These are phyloP conservation scores for Trichoderma citrinoviride DNA, from an alignment of 2,329 filamentous ascomycete genomes.

Conservation along the genomic window DNA sequence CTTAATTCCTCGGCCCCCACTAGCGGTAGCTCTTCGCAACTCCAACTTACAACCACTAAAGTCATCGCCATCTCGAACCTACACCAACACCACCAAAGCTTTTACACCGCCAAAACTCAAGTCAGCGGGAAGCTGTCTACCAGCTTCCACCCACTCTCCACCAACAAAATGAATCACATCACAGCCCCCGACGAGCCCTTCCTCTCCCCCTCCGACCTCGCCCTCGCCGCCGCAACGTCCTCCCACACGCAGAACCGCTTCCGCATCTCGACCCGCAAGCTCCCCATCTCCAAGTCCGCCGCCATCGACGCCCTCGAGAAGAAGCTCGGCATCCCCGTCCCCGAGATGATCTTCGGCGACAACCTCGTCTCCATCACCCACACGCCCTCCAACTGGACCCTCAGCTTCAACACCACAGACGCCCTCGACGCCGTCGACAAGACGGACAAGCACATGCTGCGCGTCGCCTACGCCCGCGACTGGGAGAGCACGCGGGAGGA, in stretches of 20 bases:
- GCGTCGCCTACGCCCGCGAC: conserved; percentile 86
- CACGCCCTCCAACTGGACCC: conserved; percentile 68
- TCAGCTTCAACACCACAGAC: conserved; percentile 81
- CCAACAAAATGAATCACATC: conserved; percentile 39
- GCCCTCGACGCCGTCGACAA: conserved; percentile 92
- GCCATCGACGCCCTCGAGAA: conserved; percentile 84
- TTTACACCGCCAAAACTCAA: neutral
- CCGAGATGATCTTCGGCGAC: conserved; percentile 99
- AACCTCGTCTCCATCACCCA: conserved; percentile 79
- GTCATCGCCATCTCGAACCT: too few species aligned
- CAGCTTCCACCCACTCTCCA: conserved; percentile 3
- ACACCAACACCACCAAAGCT: too few species aligned
- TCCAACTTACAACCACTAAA: too few species aligned
- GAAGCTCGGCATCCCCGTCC: conserved; percentile 78
- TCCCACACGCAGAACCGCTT: conserved; percentile 63
- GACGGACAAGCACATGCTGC: conserved; percentile 84
- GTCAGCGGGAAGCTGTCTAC: conserved; percentile 6
- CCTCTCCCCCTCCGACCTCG: conserved; percentile 43
- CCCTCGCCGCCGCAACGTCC: conserved; percentile 53
- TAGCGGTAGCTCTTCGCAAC: too few species aligned
- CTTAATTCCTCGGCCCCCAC: too few species aligned
- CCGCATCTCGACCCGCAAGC: conserved; percentile 77
- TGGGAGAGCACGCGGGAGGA: conserved; percentile 71
- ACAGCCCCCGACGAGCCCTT: conserved; percentile 51
- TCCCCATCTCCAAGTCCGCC: conserved; percentile 88